Evolutionary conservation across 1,284 basidiomycete genomes (phyloP), one percentile per base, ranked within the genome.

Genomic region (Fistulinella staudtii): DNA sequence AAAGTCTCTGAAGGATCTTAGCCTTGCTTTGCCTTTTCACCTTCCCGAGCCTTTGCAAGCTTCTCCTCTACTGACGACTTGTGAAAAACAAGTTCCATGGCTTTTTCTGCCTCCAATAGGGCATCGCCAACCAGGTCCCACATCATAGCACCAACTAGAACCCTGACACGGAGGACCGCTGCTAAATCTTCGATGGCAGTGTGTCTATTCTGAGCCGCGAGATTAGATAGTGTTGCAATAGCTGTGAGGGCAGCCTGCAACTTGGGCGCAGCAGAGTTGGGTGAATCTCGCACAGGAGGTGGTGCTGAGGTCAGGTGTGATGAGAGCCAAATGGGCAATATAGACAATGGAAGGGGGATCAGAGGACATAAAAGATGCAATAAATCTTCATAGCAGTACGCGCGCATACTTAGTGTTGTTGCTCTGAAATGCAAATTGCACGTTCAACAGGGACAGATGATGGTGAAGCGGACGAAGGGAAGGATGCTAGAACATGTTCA

Each of bases 371-470:
- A 79, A 73, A 6, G 76, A 69, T 1, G 70, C 60, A n/a, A 81
- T 56, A 10, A 80, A 69, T 37, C 77, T 74, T 34, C 77, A 73
- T 30, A 85, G 63, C 24, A 76, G 66, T 7, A 71, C 75, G 15
- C 76, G 75, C 0, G 81, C 75, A 46, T 76, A 76, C 60, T 80
- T 82, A 15, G 68, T 54, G 55, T 82, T 84, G 31, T 76, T 68
- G 11, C 39, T 50, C 27, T 49, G 60, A 40, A 61, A 52, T 0
- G 81, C 72, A 9, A 66, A 66, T 31, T 75, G 76, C 3, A 79
- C 76, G 29, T 81, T 80, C 27, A 84, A 72, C 24, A 80, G 67
- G 0, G 73, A 73, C 17, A 86, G 61, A 50, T 77, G 74, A 13
- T 77, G 75, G 39, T 73, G 76, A 55, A 81, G 81, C 14, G 71